phyloP scores from a whole-genome alignment of 768 basidiomycete genomes.

The Hygrocybe punicea region DNA sequence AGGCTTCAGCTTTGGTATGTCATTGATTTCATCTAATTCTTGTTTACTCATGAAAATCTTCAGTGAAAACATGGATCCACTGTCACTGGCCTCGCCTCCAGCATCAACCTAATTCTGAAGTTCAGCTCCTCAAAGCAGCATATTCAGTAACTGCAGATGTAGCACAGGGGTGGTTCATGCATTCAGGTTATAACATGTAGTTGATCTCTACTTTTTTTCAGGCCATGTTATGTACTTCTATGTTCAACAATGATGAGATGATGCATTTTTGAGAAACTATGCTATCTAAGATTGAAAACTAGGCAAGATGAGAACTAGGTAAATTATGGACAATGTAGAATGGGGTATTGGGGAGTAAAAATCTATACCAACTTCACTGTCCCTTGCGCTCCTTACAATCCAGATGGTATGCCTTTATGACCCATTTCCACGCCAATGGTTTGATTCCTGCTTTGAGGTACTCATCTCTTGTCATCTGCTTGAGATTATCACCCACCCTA shows the following conservation, averaged over 20 bases:
- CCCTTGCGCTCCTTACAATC: not conserved
- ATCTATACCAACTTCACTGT: not conserved
- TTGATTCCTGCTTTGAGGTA: not conserved
- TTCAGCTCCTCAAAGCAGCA: constrained; percentile 2
- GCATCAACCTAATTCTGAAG: constrained; percentile 3
- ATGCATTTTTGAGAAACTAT: not conserved
- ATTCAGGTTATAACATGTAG: not conserved
- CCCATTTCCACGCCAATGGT: no score
- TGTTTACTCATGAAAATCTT: not conserved
- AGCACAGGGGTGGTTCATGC: not conserved
- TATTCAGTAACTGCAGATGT: not conserved
- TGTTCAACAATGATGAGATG: no score
- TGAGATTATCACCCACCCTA: not conserved
- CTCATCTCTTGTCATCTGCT: not conserved
- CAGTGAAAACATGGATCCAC: constrained; percentile 6
- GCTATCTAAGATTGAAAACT: not conserved
- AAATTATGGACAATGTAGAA: not conserved
- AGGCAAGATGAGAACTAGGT: not conserved
- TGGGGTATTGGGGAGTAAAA: not conserved
- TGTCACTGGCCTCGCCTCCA: constrained; percentile 7
- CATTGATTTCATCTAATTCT: no score
- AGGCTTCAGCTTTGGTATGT: not conserved
- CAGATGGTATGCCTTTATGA: not conserved
- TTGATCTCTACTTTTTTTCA: not conserved
- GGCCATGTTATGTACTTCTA: not conserved